Conservation (phyloP, 108 stramenopile genomes). For the Nitzschia sp. region DNA sequence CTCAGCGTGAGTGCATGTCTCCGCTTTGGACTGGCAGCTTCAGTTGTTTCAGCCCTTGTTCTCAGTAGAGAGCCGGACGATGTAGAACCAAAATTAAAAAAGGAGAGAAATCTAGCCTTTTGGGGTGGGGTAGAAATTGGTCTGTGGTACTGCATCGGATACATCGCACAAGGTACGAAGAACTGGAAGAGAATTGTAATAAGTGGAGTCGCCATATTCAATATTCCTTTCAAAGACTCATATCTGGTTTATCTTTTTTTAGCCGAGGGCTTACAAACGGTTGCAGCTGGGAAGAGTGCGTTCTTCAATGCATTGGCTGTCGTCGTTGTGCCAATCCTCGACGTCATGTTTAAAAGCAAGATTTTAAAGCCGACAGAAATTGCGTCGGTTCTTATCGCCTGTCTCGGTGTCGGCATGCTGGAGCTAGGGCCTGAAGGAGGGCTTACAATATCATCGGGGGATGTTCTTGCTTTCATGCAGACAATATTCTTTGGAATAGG, state of each 20-base stretch:
- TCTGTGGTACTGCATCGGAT: conserved; percentile 67
- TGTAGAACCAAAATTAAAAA: background rate
- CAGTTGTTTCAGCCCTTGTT: conserved; percentile 35
- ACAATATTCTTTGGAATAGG: conserved; percentile 71
- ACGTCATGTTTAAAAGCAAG: conserved; percentile 36
- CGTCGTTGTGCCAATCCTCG: conserved; percentile 65
- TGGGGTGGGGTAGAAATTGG: conserved; percentile 80
- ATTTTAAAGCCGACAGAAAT: conserved; percentile 12
- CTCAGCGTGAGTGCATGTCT: conserved; percentile 25
- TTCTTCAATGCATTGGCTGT: conserved; percentile 80
- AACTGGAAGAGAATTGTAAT: no score
- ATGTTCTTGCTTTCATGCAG: conserved; percentile 52
- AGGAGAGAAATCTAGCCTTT: conserved; percentile 26
- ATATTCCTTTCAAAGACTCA: no score
- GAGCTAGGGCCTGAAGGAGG: conserved; percentile 35
- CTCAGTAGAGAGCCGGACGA: conserved; percentile 9
- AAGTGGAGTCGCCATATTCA: no score
- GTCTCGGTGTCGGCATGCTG: conserved; percentile 62
- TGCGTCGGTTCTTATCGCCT: conserved; percentile 39
- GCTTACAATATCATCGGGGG: conserved; percentile 32
- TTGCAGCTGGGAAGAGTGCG: conserved; percentile 70
- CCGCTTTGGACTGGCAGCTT: conserved; percentile 41
- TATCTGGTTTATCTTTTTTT: background rate
- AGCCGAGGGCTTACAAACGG: conserved; percentile 70
- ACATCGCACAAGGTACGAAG: conserved; percentile 65